Evolutionary conservation across 345 rosid species (phyloP).

Genomic region (Lepidium didymum): DNA sequence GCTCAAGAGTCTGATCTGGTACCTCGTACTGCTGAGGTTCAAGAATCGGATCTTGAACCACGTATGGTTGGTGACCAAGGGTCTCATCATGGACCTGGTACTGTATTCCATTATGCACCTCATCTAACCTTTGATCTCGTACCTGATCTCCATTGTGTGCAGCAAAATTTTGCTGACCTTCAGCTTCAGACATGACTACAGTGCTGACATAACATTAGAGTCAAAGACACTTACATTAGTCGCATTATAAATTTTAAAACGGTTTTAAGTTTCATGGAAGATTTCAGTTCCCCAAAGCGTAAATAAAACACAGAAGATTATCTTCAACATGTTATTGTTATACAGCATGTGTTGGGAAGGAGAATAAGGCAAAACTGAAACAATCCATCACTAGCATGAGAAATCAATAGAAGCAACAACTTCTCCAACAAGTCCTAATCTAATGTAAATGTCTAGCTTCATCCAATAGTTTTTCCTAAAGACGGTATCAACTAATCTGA

Average conservation of each 20-base stretch:
- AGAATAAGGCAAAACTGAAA: not conserved
- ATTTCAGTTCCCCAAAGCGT: not conserved
- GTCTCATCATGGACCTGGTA: slow-evolving; percentile 26
- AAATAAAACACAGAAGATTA: not conserved
- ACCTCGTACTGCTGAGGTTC: slow-evolving; percentile 17
- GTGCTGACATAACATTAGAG: not conserved
- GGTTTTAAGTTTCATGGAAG: not conserved
- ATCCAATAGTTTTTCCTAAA: not conserved
- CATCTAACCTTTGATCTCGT: slow-evolving; percentile 24
- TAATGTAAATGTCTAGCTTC: not conserved
- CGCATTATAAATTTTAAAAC: not conserved
- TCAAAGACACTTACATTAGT: not conserved
- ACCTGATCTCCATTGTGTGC: slow-evolving; percentile 35
- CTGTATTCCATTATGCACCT: slow-evolving; percentile 24
- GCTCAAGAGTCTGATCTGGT: slow-evolving; percentile 25
- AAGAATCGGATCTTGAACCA: slow-evolving; percentile 17
- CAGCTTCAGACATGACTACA: slow-evolving; percentile 33
- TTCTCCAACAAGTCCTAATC: not conserved
- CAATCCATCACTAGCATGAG: not conserved
- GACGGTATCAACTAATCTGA: not conserved
- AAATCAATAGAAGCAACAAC: not conserved
- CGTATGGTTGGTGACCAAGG: slow-evolving; percentile 26
- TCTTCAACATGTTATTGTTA: not conserved
- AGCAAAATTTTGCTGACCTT: slow-evolving; percentile 33
- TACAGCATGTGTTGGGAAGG: not conserved